A percentile compares a stretch with the other conserved stretches of the same genome.
phyloP scores from a whole-genome alignment of 2,329 filamentous ascomycete species.

The Pleoardoris graminearum region DNA sequence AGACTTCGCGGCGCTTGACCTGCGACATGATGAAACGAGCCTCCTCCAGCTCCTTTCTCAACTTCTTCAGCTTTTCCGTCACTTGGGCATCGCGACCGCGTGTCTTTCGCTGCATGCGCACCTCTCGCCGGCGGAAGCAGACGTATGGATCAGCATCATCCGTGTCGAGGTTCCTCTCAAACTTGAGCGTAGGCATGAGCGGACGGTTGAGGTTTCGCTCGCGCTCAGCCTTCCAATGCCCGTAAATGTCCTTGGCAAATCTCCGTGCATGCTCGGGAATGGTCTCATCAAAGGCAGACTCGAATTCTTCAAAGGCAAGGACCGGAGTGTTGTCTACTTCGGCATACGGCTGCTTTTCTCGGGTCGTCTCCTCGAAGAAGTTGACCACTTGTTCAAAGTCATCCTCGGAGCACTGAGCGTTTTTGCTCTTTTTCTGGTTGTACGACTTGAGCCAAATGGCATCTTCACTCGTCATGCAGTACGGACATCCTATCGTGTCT shows the following conservation, averaged over 20 bases:
- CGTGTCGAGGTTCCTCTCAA: conserved; percentile 90
- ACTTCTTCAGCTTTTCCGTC: conserved; percentile 88
- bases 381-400: conserved; percentile 94
- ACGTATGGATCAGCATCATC: conserved; percentile 98
- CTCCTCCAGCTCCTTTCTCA: conserved; percentile 88
- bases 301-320: conserved; percentile 59
- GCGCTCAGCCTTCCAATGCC: conserved; percentile 81
- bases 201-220: conserved; percentile 68
- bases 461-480: conserved; percentile 94
- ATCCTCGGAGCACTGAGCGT: conserved; percentile 76
- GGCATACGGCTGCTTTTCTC: conserved; percentile 83
- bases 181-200: conserved; percentile 81
- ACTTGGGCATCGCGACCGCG: conserved; percentile 91
- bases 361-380: conserved; percentile 87
- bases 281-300: conserved; percentile 65
- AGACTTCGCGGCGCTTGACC: conserved; percentile 77
- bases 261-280: conserved; percentile 58
- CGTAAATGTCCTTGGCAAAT: conserved; percentile 79
- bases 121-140: conserved; percentile 93
- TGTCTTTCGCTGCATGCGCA: conserved; percentile 92
- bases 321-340: conserved; percentile 87
- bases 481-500: conserved; percentile 85
- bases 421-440: conserved; percentile 74
- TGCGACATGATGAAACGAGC: conserved; percentile 78
- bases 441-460: conserved; percentile 80